Conservation (phyloP, 164 flowering plant species). For the grape (Vitis vinifera) region ASM3070453v1 NC_081808.1:4155001-4155500, state of each 20-base stretch:
- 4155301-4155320: conserved; percentile 28
- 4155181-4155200: conserved; percentile 27
- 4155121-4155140: conserved; percentile 19
- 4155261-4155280: conserved; percentile 26
- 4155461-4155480: too few species aligned
- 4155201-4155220: conserved; percentile 22
- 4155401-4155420: not conserved
- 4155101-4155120: conserved; percentile 24
- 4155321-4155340: conserved; percentile 15
- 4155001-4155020: too few species aligned
- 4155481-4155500: too few species aligned
- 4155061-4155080: conserved; percentile 16
- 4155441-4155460: too few species aligned
- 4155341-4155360: not conserved
- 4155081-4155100: conserved; percentile 17
- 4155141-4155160: conserved; percentile 20
- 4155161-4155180: conserved; percentile 28
- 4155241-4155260: conserved; percentile 24
- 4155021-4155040: conserved; percentile 4
- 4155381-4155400: not conserved
- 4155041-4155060: conserved; percentile 24
- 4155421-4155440: too few species aligned
- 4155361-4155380: not conserved
- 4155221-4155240: conserved; percentile 24
- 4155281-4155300: conserved; percentile 27